Conservation (phyloP, 2,329 filamentous ascomycete genomes). For the Fusarium torulosum region DNA sequence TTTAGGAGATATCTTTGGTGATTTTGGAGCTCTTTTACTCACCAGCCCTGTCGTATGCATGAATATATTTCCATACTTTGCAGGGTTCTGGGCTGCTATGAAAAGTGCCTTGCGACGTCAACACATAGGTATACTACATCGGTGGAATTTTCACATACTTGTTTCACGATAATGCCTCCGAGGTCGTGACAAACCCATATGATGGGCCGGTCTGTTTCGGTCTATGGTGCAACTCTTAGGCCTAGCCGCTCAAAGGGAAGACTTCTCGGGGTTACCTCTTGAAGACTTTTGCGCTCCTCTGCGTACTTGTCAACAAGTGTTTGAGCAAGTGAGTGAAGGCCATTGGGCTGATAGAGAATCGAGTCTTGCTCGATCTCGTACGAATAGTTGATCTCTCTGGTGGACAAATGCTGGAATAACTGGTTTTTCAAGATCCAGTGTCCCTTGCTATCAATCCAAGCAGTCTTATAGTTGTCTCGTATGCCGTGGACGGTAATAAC, state of each 20-base stretch:
- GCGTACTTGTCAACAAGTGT: neutral
- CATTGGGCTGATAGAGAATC: neutral
- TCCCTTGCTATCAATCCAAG: neutral
- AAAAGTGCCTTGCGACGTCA: neutral
- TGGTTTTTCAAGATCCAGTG: neutral
- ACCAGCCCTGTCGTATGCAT: neutral
- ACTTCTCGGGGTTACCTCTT: neutral
- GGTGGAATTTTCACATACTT: neutral
- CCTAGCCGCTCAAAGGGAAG: too few species aligned
- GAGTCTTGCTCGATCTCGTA: neutral
- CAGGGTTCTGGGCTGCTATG: neutral
- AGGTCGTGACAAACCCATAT: neutral
- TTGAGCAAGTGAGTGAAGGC: neutral
- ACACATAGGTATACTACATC: rapidly evolving
- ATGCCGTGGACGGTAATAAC: constrained; percentile 4
- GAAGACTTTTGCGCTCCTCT: neutral
- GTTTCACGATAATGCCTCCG: neutral
- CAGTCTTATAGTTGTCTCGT: constrained; percentile 4
- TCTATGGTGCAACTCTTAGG: neutral
- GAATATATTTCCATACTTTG: neutral
- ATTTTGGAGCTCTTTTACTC: neutral
- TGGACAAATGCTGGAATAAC: neutral
- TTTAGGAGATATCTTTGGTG: neutral
- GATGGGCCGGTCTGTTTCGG: neutral
- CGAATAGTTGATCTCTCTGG: constrained; percentile 7